Conservation (phyloP, 768 basidiomycete genomes). For the Suillus clintonianus region DNA sequence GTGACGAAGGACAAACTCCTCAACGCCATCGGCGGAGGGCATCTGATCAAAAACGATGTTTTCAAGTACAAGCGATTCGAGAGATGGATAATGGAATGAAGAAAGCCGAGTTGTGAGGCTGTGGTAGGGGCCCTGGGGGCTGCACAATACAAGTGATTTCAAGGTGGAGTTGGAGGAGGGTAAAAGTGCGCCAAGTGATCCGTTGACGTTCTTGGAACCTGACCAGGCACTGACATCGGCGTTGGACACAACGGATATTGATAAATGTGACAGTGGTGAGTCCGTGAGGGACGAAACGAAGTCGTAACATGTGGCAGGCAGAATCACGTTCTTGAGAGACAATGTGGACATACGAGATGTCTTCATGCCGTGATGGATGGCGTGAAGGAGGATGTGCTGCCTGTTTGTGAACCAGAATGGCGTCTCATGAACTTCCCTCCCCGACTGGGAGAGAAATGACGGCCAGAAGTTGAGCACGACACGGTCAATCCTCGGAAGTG, state of each 20-base stretch:
- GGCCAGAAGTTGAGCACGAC: slow-evolving; percentile 35
- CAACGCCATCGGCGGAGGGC: slow-evolving; percentile 21
- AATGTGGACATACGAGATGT: slow-evolving; percentile 22
- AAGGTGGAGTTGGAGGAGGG: slow-evolving; percentile 21
- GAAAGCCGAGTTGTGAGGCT: slow-evolving; percentile 23
- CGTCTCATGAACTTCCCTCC: slow-evolving; percentile 22
- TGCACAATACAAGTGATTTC: slow-evolving; percentile 26
- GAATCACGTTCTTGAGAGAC: slow-evolving; percentile 25
- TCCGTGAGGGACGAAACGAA: slow-evolving; percentile 26
- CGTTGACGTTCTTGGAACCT: slow-evolving; percentile 28
- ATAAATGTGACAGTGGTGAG: slow-evolving; percentile 30
- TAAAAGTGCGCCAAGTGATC: slow-evolving; percentile 25
- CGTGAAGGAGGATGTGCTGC: slow-evolving; percentile 26
- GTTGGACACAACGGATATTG: slow-evolving; percentile 31
- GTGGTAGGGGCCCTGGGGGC: slow-evolving; percentile 32
- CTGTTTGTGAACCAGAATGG: slow-evolving; percentile 34
- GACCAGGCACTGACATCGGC: slow-evolving; percentile 30
- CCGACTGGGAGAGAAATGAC: slow-evolving; percentile 24
- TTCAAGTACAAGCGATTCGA: slow-evolving; percentile 30
- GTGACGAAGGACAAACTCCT: slow-evolving; percentile 33
- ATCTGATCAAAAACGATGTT: slow-evolving; percentile 31
- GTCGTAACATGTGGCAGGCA: slow-evolving; percentile 24
- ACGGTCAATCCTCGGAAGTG: slow-evolving; percentile 20
- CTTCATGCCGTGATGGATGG: slow-evolving; percentile 23
- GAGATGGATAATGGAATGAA: slow-evolving; percentile 26